Evolutionary conservation across 177 flowering plant genomes (phyloP).

Genomic region (Vitis hybrid): DNA sequence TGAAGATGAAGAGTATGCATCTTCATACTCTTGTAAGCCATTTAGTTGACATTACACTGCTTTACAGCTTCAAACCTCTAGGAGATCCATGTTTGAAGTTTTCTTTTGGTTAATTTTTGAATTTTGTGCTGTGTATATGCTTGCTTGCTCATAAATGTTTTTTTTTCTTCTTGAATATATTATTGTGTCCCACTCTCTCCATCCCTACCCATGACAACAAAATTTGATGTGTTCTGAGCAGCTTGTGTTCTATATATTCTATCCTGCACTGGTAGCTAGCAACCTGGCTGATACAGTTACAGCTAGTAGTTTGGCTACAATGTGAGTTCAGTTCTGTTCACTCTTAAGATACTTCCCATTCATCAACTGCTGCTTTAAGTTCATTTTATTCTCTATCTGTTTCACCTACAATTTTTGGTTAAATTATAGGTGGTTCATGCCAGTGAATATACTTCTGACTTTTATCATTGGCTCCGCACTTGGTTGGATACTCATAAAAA

Average conservation of each 20-base stretch:
- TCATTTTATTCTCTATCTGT: not conserved
- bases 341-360: not conserved
- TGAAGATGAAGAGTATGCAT: no score
- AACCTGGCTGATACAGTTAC: constrained; percentile 24
- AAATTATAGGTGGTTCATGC: constrained; percentile 76
- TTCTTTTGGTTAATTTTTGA: no score
- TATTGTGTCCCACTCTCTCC: not conserved
- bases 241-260: constrained; percentile 27
- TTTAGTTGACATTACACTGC: no score
- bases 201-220: not conserved
- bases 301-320: not conserved
- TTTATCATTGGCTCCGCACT: constrained; percentile 56
- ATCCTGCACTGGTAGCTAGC: constrained; percentile 28
- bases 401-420: not conserved
- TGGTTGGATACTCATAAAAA: constrained; percentile 50
- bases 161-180: not conserved
- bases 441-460: constrained; percentile 58
- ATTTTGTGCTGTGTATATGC: no score
- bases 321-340: constrained; percentile 17
- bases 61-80: no score
- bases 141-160: no score
- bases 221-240: constrained; percentile 3
- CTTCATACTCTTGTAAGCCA: no score
- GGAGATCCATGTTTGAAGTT: no score
- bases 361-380: not conserved